phyloP scores from a whole-genome alignment of 129 eudicot species.

The sunflower (Helianthus annuus) region DNA sequence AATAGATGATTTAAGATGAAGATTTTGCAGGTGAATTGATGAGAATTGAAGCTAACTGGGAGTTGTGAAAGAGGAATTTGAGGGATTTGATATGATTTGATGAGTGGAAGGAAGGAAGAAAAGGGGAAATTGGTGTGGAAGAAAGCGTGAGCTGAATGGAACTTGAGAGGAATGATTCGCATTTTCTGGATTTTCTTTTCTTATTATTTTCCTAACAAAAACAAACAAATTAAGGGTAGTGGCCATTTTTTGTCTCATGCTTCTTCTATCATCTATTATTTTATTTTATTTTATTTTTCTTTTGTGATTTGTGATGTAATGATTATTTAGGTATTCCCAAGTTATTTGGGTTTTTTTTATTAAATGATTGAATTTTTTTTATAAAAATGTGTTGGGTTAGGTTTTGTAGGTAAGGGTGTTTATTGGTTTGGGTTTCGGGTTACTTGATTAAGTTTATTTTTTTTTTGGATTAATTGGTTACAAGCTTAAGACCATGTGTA shows the following conservation, averaged over 20 bases:
- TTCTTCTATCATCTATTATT: too few species aligned
- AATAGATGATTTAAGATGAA: neutral
- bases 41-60: too few species aligned
- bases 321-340: too few species aligned
- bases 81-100: slow-evolving; percentile 8
- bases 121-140: slow-evolving; percentile 22
- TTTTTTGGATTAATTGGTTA: too few species aligned
- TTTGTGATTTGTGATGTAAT: neutral
- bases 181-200: slow-evolving; percentile 24
- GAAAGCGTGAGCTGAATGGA: slow-evolving; percentile 40
- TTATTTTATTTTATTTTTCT: neutral
- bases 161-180: slow-evolving; percentile 31
- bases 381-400: too few species aligned
- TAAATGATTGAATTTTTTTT: neutral
- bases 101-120: neutral
- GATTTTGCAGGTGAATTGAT: too few species aligned
- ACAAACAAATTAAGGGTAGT: slow-evolving; percentile 37
- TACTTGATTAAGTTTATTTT: too few species aligned
- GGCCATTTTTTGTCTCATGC: slow-evolving; percentile 32
- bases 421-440: too few species aligned
- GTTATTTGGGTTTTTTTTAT: neutral
- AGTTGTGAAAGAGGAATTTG: neutral
- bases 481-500: too few species aligned
- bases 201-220: slow-evolving; percentile 7
- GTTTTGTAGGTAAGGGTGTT: too few species aligned